Base-by-base conservation (phyloP, 2,329 filamentous ascomycete species). In the Microcera coccophila region DNA sequence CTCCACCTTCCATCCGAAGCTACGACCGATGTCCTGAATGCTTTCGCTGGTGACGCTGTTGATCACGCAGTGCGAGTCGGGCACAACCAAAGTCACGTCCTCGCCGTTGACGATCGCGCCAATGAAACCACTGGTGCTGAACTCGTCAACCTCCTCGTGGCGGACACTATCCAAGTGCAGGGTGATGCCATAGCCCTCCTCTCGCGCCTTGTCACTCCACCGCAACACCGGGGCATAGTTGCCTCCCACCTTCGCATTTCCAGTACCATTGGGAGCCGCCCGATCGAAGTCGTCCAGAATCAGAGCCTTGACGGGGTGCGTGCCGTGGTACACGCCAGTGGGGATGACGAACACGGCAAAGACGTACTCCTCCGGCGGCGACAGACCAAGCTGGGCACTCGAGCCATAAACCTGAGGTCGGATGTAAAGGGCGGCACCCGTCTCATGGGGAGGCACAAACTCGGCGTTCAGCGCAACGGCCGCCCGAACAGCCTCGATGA, bases 231-330 rank as follows among this genome's bases (percentile, higher is more conserved):
- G 91, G 9, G 90, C 91, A 62, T 97, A 97, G 70, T 97, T 97
- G 12, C 91, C 93, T 19, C 93, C 91, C 3, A 97, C 78, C 70
- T 97, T 97, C n/a, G 89, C 91, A 49, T 81, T 84, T 0, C 91
- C 91, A 0, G 87, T 94, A 1, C 91, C 91, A 57, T 90, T 81
- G 1, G 93, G 91, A n/a, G 91, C 91, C 0, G 90, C 81, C 21
- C 91, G 87, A 66, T 97, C 91, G 62, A 97, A 97, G 21, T 93
- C 85, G 59, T 97, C 91, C 3, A 97, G 75, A 46, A 97, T 86
- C 40, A 96, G 71, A 2, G 86, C 88, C 59, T 86, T 83, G n/a
- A 95, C 89, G 0, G 91, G 88, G 55, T 90, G 81, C 0, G 84
- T 81, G 28, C 93, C 91, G 67, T 97, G 91, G 72, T 96, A 97